Conservation (phyloP, 805 yeast genomes). For the Saccharomycopsis sp. region DNA sequence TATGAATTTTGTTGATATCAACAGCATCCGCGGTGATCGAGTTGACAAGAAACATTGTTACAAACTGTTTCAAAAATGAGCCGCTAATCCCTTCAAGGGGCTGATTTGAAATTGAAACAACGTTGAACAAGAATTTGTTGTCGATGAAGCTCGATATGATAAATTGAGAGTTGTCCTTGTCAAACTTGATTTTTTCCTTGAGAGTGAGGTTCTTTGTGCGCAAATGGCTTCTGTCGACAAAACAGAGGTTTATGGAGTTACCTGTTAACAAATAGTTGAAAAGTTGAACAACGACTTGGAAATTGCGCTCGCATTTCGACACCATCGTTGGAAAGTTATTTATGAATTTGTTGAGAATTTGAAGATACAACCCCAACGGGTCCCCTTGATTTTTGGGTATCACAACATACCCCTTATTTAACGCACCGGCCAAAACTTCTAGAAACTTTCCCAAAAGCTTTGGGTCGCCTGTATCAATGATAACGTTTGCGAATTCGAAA, state of each 20-base stretch:
- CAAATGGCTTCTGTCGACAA: conserved; percentile 5
- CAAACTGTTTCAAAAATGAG: neutral
- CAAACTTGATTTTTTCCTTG: conserved; percentile 18
- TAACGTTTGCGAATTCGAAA: conserved; percentile 4
- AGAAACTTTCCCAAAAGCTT: neutral
- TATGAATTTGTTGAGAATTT: conserved; percentile 4
- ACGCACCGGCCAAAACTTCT: neutral
- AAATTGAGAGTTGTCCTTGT: conserved; percentile 17
- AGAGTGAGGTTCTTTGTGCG: conserved; percentile 7
- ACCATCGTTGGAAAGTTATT: neutral
- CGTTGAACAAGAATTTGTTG: conserved; percentile 6
- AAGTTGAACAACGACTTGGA: neutral
- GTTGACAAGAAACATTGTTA: conserved; percentile 8
- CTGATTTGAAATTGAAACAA: neutral
- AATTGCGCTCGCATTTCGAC: too few species aligned
- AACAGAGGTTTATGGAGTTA: conserved; percentile 2
- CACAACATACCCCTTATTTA: conserved; percentile 2
- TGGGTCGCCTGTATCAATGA: neutral
- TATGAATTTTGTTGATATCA: neutral
- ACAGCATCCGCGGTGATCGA: conserved; percentile 9
- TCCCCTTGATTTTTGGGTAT: conserved; percentile 3
- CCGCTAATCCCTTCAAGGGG: neutral
- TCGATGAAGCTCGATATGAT: conserved; percentile 5
- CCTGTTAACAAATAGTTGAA: conserved; percentile 10
- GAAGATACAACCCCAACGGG: conserved; percentile 1